Evolutionary conservation across 352 stramenopile species (phyloP).

Genomic region (Phytophthora hibernalis): DNA sequence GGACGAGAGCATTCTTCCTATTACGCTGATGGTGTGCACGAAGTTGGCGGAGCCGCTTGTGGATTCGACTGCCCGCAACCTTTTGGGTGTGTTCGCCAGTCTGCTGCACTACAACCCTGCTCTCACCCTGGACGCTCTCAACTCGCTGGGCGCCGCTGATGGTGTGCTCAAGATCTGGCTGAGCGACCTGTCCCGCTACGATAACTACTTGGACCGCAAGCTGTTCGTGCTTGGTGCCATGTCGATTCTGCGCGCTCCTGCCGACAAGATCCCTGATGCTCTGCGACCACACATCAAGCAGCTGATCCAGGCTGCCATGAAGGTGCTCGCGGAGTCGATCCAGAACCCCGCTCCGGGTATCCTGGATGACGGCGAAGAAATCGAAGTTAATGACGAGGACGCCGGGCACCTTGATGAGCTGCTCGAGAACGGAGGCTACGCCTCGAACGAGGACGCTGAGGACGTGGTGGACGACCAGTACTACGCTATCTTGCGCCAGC

Average conservation of each 20-base stretch:
- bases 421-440: constrained; percentile 93
- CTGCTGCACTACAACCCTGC: constrained; percentile 95
- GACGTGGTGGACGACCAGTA: constrained; percentile 95
- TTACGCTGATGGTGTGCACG: constrained; percentile 75
- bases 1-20: constrained; percentile 77
- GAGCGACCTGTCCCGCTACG: constrained; percentile 82
- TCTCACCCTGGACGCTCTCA: constrained; percentile 89
- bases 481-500: constrained; percentile 93
- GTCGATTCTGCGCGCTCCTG: constrained; percentile 91
- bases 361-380: constrained; percentile 68
- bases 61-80: constrained; percentile 74
- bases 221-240: constrained; percentile 93
- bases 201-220: constrained; percentile 92
- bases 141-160: constrained; percentile 88
- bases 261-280: constrained; percentile 80
- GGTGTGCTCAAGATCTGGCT: constrained; percentile 94
- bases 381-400: constrained; percentile 56
- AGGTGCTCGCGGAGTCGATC: constrained; percentile 84
- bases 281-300: constrained; percentile 90
- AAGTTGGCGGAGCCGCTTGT: constrained; percentile 64
- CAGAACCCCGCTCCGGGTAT: constrained; percentile 67
- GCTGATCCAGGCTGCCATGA: constrained; percentile 86
- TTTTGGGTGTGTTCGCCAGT: constrained; percentile 93
- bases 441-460: constrained; percentile 89
- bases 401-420: constrained; percentile 83